Conservation (phyloP, 2,329 filamentous ascomycete species). For the Sordariomycetes sp. region DNA sequence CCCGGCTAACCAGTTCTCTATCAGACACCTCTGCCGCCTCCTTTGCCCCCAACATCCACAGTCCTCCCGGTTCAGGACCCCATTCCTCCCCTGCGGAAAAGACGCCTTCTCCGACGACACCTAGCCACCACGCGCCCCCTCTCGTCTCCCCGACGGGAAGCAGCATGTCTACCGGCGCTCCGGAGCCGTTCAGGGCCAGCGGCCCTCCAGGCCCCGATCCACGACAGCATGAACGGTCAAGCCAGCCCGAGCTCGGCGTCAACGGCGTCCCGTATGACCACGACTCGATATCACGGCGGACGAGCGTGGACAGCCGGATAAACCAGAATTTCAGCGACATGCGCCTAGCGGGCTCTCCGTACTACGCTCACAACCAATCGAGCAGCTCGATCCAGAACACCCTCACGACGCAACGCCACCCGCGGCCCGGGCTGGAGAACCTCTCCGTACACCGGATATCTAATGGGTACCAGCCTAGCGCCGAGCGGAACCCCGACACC, state of each 20-base stretch:
- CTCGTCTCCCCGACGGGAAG: conserved; percentile 44
- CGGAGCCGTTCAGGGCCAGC: conserved; percentile 48
- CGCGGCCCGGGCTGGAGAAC: conserved; percentile 38
- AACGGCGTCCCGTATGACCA: conserved; percentile 23
- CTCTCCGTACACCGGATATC: conserved; percentile 49
- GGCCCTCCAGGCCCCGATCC: conserved; percentile 15
- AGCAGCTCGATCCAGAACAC: conserved; percentile 65
- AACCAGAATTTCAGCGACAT: conserved; percentile 62
- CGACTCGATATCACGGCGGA: conserved; percentile 47
- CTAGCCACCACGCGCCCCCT: conserved; percentile 38
- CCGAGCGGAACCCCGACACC: conserved; percentile 44
- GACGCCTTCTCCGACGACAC: conserved; percentile 43
- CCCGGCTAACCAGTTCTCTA: not conserved
- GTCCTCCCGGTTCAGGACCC: conserved; percentile 33
- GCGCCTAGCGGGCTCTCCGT: conserved; percentile 59
- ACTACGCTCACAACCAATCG: conserved; percentile 67
- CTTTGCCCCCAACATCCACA: conserved; percentile 24
- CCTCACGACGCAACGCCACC: conserved; percentile 56
- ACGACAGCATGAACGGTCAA: conserved; percentile 26
- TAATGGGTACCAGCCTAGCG: conserved; percentile 52
- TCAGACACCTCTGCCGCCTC: conserved; percentile 34
- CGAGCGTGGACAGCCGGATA: conserved; percentile 72
- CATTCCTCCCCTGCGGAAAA: conserved; percentile 44
- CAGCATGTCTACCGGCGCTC: conserved; percentile 56
- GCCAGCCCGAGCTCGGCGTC: not conserved